These are phyloP conservation scores for Lantana camara DNA, from an alignment of 257 asterid species.

Conservation along the genomic window DNA sequence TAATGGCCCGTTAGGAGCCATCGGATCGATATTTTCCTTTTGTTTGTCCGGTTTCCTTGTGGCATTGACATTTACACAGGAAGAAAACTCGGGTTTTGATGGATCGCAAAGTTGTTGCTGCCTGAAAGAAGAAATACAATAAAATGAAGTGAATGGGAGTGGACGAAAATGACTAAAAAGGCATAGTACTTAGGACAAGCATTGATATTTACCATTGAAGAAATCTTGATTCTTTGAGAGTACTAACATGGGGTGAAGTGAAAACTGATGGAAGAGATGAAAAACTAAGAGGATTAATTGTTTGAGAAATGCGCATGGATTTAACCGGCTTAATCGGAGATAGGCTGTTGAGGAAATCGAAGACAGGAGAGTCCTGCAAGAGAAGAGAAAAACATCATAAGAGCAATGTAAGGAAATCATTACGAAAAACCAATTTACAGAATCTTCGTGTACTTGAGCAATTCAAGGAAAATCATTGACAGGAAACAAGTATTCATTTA, in stretches of 20 bases:
- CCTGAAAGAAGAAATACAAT: constrained; percentile 58
- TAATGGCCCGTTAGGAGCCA: constrained; percentile 37
- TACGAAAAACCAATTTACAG: too few species aligned
- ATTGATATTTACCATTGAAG: constrained; percentile 58
- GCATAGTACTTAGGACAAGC: neutral
- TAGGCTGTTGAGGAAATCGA: constrained; percentile 71
- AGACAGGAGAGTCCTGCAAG: constrained; percentile 88
- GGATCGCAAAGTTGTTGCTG: constrained; percentile 71
- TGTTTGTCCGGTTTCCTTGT: constrained; percentile 31
- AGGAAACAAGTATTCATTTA: neutral
- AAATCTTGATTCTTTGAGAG: constrained; percentile 55
- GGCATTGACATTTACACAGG: constrained; percentile 35
- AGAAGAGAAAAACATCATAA: constrained; percentile 7
- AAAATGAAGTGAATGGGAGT: neutral
- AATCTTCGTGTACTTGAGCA: too few species aligned
- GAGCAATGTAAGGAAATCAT: neutral
- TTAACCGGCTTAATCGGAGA: constrained; percentile 82
- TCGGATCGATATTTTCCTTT: constrained; percentile 49
- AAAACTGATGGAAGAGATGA: constrained; percentile 71
- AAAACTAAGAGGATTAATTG: constrained; percentile 63
- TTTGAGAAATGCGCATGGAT: constrained; percentile 58
- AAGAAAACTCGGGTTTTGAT: constrained; percentile 79
- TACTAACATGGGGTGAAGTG: constrained; percentile 76
- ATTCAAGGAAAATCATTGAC: too few species aligned
- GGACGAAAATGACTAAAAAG: neutral